A percentile compares a stretch with the other conserved stretches of the same genome.
Evolutionary conservation across 495 filamentous ascomycete species (phyloP).

Genomic region (Echria macrotheca): DNA sequence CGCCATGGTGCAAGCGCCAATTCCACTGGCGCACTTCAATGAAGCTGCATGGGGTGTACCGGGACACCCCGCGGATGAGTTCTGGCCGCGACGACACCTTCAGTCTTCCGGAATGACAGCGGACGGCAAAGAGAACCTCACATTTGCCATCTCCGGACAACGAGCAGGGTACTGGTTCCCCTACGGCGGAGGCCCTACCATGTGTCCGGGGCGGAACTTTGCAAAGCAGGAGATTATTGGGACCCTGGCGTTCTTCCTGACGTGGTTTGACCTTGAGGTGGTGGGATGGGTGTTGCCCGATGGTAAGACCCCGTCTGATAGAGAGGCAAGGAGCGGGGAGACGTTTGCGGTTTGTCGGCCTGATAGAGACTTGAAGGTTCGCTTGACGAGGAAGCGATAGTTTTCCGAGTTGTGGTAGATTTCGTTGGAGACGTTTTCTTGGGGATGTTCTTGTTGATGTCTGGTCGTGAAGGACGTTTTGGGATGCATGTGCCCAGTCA

Average conservation of each 20-base stretch:
- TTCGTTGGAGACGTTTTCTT: too few species aligned
- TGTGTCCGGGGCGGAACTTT: background rate
- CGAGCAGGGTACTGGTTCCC: background rate
- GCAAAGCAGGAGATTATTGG: constrained; percentile 1
- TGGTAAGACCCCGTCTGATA: background rate
- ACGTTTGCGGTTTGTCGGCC: background rate
- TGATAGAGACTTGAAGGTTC: background rate
- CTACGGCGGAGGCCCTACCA: background rate
- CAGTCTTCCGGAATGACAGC: background rate
- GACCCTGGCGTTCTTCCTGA: background rate
- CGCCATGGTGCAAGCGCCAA: background rate
- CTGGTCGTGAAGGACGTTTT: too few species aligned
- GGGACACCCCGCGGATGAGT: background rate
- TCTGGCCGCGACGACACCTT: background rate
- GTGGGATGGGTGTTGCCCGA: background rate
- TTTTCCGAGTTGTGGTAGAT: background rate
- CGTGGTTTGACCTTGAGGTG: background rate
- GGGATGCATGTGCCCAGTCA: too few species aligned
- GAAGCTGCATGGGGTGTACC: background rate
- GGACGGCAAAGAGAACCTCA: background rate
- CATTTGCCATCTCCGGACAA: background rate
- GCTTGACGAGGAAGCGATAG: background rate
- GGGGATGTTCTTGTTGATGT: too few species aligned
- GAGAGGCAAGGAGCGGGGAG: background rate
- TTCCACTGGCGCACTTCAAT: background rate